Conservation (phyloP, 2,329 filamentous ascomycete genomes). For the Cadophora sp. region DNA sequence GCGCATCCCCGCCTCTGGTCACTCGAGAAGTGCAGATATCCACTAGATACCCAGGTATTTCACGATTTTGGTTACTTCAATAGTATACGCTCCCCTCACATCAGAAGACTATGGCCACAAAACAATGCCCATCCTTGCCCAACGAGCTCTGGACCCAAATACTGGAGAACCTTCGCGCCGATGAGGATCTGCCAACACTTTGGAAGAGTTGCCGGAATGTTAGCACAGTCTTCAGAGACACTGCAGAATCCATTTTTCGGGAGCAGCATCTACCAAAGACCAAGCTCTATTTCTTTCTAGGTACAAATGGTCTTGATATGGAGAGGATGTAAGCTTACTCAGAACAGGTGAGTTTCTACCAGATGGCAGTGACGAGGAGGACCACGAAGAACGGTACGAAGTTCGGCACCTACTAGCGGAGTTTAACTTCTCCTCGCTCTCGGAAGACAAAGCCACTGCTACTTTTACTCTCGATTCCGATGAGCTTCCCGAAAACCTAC, state of each 20-base stretch:
- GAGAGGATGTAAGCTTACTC: constrained; percentile 8
- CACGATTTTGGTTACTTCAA: neutral
- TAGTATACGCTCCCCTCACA: neutral
- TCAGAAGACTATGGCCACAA: constrained; percentile 1
- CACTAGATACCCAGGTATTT: neutral
- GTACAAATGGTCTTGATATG: constrained; percentile 17
- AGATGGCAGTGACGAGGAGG: neutral
- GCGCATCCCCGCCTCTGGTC: neutral
- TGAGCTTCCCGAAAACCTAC: constrained; percentile 9
- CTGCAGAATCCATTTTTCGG: constrained; percentile 28
- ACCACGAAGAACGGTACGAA: neutral
- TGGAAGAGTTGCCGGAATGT: constrained; percentile 33
- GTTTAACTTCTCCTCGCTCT: constrained; percentile 20
- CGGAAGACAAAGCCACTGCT: constrained; percentile 22
- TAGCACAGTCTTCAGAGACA: constrained; percentile 24
- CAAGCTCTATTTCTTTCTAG: constrained; percentile 25
- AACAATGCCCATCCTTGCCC: constrained; percentile 21
- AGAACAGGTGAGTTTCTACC: neutral
- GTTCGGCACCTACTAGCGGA: neutral
- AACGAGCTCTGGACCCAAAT: constrained; percentile 32
- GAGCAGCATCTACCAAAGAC: constrained; percentile 29
- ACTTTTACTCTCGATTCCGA: constrained; percentile 6
- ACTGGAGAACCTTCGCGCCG: constrained; percentile 23
- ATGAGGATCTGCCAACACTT: constrained; percentile 24
- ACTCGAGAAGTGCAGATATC: neutral